Evolutionary conservation across 2,329 filamentous ascomycete species (phyloP), one percentile per base, ranked within the genome.

Genomic region (Nectriaceae sp.): DNA sequence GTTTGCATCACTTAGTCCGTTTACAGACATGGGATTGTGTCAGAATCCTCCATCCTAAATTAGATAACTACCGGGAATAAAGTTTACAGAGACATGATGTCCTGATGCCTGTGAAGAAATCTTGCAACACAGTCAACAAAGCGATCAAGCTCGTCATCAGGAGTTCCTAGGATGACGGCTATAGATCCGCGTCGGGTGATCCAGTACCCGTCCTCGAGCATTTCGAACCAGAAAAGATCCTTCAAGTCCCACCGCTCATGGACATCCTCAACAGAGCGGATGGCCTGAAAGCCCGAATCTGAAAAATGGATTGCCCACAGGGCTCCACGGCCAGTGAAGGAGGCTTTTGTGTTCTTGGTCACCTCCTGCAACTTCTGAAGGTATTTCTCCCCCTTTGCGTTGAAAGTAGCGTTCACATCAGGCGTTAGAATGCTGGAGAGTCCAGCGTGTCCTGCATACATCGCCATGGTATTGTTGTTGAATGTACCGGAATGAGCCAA

Each of bases 381-480:
- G 16, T 37, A 38, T 18, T 39, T n/a, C 11, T 38, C 42, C 5
- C 42, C 42, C 16, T 21, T 38, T 15, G 20, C 21, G n/a, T 44
- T 44, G 16, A 44, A 44, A 19, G 35, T n/a, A 6, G n/a, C 16
- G 3, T 21, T 31, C 6, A 39, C 37, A 16, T 40, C 37, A 3
- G 44, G 44, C 6, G 44, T 46, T 11, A 40, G 40, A 13, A 46
- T 35, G 5, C 31, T 13, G 19, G 37, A 40, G 10, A 46, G 19
- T 3, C 44, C 44, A 18, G 36, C 37, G 10, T 40, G 35, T 11
- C 82, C 83, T 2, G 78, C 78, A 16, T 70, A 67, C 78, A 85
- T 85, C 2, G 75, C 76, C 8, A 85, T 66, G 1, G 61, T 60
- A 60, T 87, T 87, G 60, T 88, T 87, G 62, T 87, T 86, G 64